Conservation (phyloP, 2,329 filamentous ascomycete species). For the Diaporthe vaccinii region DNA sequence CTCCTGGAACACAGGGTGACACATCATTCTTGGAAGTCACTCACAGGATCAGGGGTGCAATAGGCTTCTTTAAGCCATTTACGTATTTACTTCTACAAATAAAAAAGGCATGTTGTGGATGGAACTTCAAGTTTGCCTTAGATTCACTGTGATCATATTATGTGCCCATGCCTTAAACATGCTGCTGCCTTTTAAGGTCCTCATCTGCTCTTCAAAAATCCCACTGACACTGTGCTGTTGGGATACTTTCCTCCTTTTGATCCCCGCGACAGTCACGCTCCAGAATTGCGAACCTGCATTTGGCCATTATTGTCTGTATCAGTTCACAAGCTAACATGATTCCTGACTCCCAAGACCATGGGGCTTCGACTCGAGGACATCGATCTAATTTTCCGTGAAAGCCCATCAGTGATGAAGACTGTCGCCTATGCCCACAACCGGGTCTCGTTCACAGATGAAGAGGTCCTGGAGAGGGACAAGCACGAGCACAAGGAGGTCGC, state of each 20-base stretch:
- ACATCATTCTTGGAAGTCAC: background rate
- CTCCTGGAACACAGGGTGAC: background rate
- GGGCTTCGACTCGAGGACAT: constrained; percentile 61
- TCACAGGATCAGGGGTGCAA: background rate
- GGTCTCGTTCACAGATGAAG: constrained; percentile 9
- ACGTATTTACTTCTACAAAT: background rate
- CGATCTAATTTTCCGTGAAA: constrained; percentile 57
- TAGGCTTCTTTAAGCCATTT: background rate
- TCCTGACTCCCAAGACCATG: constrained; percentile 51
- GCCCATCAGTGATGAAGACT: constrained; percentile 51
- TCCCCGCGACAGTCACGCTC: too few species aligned
- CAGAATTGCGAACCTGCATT: too few species aligned
- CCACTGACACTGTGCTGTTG: background rate
- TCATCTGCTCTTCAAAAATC: background rate
- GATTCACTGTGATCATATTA: background rate
- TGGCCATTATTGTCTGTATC: background rate
- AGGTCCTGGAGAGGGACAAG: constrained; percentile 7
- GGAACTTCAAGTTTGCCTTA: background rate
- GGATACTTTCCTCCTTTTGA: background rate
- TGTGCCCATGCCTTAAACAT: background rate
- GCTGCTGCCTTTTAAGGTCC: too few species aligned
- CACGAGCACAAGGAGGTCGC: constrained; percentile 1
- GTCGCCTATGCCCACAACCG: constrained; percentile 46
- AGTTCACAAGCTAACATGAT: background rate
- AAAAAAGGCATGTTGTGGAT: constrained; percentile 14